phyloP scores from a whole-genome alignment of 176 grass and related monocot species.

The Aegilops speltoides region DNA sequence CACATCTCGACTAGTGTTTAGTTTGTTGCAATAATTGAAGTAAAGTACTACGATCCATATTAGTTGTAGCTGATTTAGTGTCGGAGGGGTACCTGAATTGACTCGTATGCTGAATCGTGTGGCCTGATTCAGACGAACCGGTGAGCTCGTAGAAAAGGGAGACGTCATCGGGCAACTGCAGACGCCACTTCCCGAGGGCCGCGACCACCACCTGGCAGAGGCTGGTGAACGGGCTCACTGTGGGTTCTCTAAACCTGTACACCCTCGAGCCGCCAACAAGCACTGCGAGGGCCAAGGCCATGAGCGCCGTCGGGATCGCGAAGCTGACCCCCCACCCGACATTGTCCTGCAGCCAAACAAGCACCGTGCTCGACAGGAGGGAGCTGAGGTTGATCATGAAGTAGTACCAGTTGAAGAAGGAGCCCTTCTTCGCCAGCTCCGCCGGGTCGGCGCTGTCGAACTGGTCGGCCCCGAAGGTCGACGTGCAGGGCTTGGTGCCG shows the following conservation, averaged over 20 bases:
- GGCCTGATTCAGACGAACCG: not conserved
- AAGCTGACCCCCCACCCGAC: slow-evolving; percentile 39
- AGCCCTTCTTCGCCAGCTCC: slow-evolving; percentile 31
- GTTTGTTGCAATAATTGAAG: not conserved
- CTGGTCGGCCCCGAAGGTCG: slow-evolving; percentile 44
- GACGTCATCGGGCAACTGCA: slow-evolving; percentile 9
- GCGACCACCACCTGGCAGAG: slow-evolving; percentile 41
- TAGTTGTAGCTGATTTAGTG: too few relatives aligned
- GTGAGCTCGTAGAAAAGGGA: slow-evolving; percentile 19
- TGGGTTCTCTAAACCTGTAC: slow-evolving; percentile 20
- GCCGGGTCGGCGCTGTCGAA: slow-evolving; percentile 30
- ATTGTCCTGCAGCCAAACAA: slow-evolving; percentile 57
- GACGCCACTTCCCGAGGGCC: slow-evolving; percentile 21
- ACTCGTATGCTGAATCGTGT: not conserved
- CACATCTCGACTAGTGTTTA: not conserved
- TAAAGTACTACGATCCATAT: too few relatives aligned
- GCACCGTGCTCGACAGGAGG: slow-evolving; percentile 27
- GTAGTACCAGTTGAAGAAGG: slow-evolving; percentile 65
- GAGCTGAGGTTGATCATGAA: slow-evolving; percentile 31
- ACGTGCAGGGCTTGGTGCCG: slow-evolving; percentile 32
- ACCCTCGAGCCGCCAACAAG: slow-evolving; percentile 15
- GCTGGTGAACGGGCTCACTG: slow-evolving; percentile 37
- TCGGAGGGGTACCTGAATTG: not conserved
- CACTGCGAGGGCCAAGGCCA: not conserved
- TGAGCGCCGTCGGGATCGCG: slow-evolving; percentile 19